Conservation (phyloP, 345 rosid species). For the Eucalyptus globulus region DNA sequence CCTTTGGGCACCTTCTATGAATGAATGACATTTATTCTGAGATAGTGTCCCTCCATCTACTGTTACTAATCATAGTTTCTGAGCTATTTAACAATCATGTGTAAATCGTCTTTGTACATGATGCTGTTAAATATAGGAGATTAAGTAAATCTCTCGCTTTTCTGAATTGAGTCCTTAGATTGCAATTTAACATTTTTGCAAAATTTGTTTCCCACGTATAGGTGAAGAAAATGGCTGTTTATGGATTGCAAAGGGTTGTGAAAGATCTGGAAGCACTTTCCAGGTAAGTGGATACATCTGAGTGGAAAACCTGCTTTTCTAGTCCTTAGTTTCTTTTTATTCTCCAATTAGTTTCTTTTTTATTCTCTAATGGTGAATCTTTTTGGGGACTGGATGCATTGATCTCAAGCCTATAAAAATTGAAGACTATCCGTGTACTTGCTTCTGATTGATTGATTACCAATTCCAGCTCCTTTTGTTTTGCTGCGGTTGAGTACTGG, state of each 20-base stretch:
- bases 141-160: background rate
- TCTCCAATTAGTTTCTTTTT: background rate
- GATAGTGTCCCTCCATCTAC: background rate
- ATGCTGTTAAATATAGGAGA: background rate
- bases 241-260: background rate
- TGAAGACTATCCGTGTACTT: background rate
- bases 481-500: background rate
- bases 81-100: background rate
- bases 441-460: background rate
- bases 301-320: background rate
- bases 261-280: background rate
- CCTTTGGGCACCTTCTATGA: background rate
- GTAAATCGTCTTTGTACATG: background rate
- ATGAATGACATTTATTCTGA: background rate
- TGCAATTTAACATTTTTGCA: background rate
- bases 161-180: background rate
- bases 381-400: background rate
- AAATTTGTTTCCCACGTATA: background rate
- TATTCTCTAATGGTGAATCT: background rate
- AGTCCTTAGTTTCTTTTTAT: background rate
- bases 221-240: constrained; percentile 6
- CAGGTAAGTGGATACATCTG: background rate
- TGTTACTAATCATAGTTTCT: background rate
- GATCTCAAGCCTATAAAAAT: background rate
- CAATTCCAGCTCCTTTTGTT: background rate